Evolutionary conservation across 805 yeast genomes (phyloP), one percentile per base, ranked within the genome.

Genomic region (Dipodascopsis uninucleata): DNA sequence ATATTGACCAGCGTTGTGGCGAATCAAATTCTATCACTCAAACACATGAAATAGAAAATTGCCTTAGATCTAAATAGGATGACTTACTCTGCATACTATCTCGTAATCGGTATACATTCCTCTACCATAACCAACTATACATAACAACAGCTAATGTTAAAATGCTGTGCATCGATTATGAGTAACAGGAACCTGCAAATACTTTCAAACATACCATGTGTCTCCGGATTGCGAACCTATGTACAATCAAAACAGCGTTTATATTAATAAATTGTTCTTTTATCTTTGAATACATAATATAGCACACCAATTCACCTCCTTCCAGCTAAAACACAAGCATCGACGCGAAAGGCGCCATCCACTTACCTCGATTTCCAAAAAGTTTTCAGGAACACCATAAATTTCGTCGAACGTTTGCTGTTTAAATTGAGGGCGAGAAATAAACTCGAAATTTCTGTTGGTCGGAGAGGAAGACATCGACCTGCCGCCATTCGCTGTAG

Each of bases 301-400:
- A n/a, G n/a, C n/a, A n/a, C n/a, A n/a, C n/a, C n/a, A n/a, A n/a
- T n/a, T n/a, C n/a, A n/a, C n/a, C n/a, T n/a, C n/a, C n/a, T n/a
- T n/a, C n/a, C n/a, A n/a, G n/a, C n/a, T n/a, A n/a, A n/a, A n/a
- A n/a, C 24, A 10, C n/a, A n/a, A n/a, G n/a, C n/a, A n/a, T n/a
- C n/a, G n/a, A n/a, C n/a, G n/a, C n/a, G n/a, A n/a, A n/a, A n/a
- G n/a, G n/a, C n/a, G n/a, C n/a, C 14, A 16, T 33, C 10, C 53
- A 43, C 71, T 48, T 47, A 88, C 95, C 64, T 89, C 97, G 28
- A 93, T 80, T 66, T 90, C 98, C 31, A 90, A 73, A 60, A 88
- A 86, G 66, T 87, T 86, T 64, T 93, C 97, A 0, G 97, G 97
- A 58, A 85, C 95, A 0, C 94, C 96, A 61, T 93, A 93, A 33